A percentile compares a stretch with the other conserved stretches of the same genome.
Conservation (phyloP, 2,329 filamentous ascomycete species). For the Cyphellophora attinorum region DNA sequence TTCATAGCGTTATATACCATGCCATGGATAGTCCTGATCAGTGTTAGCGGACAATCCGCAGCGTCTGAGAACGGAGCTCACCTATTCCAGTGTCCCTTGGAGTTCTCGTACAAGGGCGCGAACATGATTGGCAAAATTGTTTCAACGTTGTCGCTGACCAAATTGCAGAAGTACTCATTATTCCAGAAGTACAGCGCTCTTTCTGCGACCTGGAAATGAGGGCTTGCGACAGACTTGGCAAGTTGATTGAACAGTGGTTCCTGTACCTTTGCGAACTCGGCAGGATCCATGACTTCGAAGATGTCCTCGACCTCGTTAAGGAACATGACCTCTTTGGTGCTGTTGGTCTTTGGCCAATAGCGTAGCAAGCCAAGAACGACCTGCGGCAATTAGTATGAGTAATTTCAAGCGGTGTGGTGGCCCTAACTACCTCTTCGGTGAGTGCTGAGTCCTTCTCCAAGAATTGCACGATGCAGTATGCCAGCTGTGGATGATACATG, state of each 20-base stretch:
- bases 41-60: slow-evolving; percentile 21
- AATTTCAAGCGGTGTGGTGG: slow-evolving; percentile 10
- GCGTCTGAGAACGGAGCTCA: slow-evolving; percentile 34
- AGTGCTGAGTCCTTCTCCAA: slow-evolving; percentile 93
- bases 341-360: slow-evolving; percentile 99
- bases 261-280: slow-evolving; percentile 96
- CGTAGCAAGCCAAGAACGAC: slow-evolving; percentile 87
- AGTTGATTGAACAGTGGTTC: slow-evolving; percentile 95
- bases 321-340: slow-evolving; percentile 99
- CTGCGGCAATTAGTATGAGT: slow-evolving; percentile 55
- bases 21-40: slow-evolving; percentile 80
- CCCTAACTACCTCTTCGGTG: slow-evolving; percentile 94
- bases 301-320: slow-evolving; percentile 98
- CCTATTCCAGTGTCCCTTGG: slow-evolving; percentile 98
- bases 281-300: slow-evolving; percentile 98
- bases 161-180: slow-evolving; percentile 99
- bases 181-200: slow-evolving; percentile 99
- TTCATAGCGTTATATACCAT: slow-evolving; percentile 99
- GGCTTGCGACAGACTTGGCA: slow-evolving; percentile 94
- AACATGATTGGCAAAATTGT: slow-evolving; percentile 99
- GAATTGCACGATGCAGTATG: slow-evolving; percentile 98
- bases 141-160: slow-evolving; percentile 97
- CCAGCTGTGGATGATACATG: slow-evolving; percentile 98
- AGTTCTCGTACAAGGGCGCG: slow-evolving; percentile 94
- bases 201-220: slow-evolving; percentile 97